Evolutionary conservation across 1,139 yeast genomes (phyloP).

Genomic region (Magnusiomyces tetraspermus): DNA sequence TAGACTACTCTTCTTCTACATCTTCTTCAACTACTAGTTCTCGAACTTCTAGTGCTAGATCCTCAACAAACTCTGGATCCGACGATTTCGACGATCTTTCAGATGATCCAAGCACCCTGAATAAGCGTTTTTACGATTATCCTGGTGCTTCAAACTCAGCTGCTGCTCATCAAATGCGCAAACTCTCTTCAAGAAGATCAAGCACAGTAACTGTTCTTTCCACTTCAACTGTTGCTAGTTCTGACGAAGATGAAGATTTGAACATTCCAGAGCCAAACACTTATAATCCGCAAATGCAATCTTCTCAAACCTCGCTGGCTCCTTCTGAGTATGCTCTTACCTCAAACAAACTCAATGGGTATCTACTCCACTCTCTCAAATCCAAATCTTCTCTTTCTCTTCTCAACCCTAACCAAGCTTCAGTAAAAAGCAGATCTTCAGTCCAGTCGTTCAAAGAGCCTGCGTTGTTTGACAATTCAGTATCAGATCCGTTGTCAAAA

Average conservation of each 20-base stretch:
- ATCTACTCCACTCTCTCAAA: conserved; percentile 20
- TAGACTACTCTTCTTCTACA: background rate
- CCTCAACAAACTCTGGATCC: background rate
- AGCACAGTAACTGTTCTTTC: conserved; percentile 4
- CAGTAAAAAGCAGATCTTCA: conserved; percentile 6
- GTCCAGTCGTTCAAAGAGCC: background rate
- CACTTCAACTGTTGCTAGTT: background rate
- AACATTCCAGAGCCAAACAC: background rate
- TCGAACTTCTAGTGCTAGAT: background rate
- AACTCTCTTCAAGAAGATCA: conserved; percentile 2
- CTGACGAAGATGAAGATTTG: background rate
- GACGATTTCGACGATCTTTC: background rate
- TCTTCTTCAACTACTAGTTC: background rate
- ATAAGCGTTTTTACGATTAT: background rate
- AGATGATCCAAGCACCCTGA: background rate
- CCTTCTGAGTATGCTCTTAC: conserved; percentile 11
- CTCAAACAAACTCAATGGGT: conserved; percentile 19
- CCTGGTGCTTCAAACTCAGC: background rate
- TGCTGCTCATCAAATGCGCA: background rate
- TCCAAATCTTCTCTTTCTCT: conserved; percentile 16
- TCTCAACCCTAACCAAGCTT: conserved; percentile 10
- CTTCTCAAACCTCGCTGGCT: background rate
- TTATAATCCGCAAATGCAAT: background rate
- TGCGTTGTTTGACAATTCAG: background rate
- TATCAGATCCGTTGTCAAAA: background rate